phyloP scores from a whole-genome alignment of 1,139 yeast species.

The Kodamaea plutei region DNA sequence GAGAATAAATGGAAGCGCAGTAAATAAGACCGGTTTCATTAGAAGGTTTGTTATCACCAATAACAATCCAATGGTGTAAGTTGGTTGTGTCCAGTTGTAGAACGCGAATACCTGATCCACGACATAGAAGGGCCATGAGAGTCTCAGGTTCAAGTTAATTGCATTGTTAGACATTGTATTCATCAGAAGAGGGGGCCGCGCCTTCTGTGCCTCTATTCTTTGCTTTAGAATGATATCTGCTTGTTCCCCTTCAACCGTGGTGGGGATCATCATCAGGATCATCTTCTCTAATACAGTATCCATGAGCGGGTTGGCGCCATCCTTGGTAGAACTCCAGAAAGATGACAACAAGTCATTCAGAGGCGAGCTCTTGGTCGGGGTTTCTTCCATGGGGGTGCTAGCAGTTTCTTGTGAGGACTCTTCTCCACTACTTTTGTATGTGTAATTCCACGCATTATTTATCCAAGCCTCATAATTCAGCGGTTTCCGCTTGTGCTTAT shows the following conservation, averaged over 20 bases:
- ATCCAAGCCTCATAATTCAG: constrained; percentile 5
- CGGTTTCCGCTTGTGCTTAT: neutral
- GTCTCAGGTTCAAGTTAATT: constrained; percentile 59
- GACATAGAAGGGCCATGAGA: constrained; percentile 56
- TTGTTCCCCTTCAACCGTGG: constrained; percentile 44
- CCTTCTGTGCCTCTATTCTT: constrained; percentile 54
- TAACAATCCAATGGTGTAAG: constrained; percentile 57
- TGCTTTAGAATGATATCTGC: constrained; percentile 36
- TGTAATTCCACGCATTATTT: constrained; percentile 6
- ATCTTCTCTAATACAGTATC: constrained; percentile 71
- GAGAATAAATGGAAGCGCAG: constrained; percentile 52
- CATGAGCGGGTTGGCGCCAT: constrained; percentile 28
- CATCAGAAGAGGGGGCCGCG: constrained; percentile 66
- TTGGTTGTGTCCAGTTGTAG: constrained; percentile 62
- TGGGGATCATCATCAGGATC: constrained; percentile 67
- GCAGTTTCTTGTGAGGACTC: too few species aligned
- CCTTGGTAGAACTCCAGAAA: neutral
- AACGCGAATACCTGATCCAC: constrained; percentile 54
- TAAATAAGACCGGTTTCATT: constrained; percentile 55
- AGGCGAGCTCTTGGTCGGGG: too few species aligned
- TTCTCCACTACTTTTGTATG: too few species aligned
- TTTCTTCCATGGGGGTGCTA: neutral
- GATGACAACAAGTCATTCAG: too few species aligned
- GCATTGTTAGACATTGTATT: constrained; percentile 68
- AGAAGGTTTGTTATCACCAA: constrained; percentile 54